Conservation (phyloP, 768 basidiomycete species). For the Collybiopsis confluens region DNA sequence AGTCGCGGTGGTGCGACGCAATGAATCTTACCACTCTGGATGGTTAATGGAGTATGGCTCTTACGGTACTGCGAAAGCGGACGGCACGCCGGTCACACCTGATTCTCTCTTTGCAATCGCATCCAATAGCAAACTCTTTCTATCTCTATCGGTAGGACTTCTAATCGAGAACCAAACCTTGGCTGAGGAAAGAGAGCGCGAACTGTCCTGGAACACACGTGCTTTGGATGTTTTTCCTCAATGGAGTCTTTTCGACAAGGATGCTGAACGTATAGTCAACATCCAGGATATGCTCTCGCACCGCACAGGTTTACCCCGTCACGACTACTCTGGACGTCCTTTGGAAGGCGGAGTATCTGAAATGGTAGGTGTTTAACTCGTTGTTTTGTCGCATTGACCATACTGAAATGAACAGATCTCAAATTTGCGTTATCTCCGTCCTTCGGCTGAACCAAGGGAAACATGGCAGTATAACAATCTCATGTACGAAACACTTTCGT, state of each 20-base stretch:
- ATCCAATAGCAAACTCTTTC: slow-evolving; percentile 40
- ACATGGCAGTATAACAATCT: slow-evolving; percentile 45
- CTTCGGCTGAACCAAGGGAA: slow-evolving; percentile 35
- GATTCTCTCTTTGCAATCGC: slow-evolving; percentile 43
- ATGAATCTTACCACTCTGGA: slow-evolving; percentile 21
- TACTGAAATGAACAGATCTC: neutral
- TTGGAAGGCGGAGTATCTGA: slow-evolving; percentile 28
- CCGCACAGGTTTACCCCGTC: slow-evolving; percentile 41
- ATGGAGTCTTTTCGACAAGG: slow-evolving; percentile 35
- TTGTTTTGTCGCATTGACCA: too few species aligned
- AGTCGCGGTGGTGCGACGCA: slow-evolving; percentile 34
- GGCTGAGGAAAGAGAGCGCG: slow-evolving; percentile 21
- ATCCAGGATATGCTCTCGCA: slow-evolving; percentile 40
- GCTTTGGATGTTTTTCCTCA: slow-evolving; percentile 32
- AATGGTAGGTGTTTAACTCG: too few species aligned
- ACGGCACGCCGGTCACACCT: slow-evolving; percentile 32
- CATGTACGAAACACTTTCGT: slow-evolving; percentile 39
- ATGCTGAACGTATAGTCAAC: slow-evolving; percentile 28
- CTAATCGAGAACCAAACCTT: slow-evolving; percentile 34
- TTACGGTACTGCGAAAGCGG: slow-evolving; percentile 30
- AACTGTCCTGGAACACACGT: slow-evolving; percentile 34
- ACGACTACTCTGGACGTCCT: slow-evolving; percentile 31
- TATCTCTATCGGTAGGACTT: slow-evolving; percentile 33
- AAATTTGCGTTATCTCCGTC: slow-evolving; percentile 25
- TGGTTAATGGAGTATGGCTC: slow-evolving; percentile 36